These are phyloP conservation scores for Oryza meyeriana DNA, from an alignment of 176 grass and related monocot species.

Conservation along the genomic window DNA sequence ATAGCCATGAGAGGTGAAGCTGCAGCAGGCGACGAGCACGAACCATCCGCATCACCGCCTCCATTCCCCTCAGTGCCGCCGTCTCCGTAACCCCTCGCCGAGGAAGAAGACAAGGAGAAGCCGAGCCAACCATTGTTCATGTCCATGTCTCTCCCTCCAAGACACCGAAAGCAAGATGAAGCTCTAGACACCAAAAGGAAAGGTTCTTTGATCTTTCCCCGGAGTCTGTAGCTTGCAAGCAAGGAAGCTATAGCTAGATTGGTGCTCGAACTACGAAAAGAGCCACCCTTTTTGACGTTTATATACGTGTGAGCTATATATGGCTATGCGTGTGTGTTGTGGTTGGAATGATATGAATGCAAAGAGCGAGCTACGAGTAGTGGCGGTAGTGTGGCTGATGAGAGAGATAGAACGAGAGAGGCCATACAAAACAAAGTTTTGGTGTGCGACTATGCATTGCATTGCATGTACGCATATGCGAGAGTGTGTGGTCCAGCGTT, in stretches of 20 bases:
- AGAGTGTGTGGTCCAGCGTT: constrained; percentile 34
- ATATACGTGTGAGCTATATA: constrained; percentile 32
- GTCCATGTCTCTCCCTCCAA: constrained; percentile 43
- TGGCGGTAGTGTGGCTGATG: not conserved
- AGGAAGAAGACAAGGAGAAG: constrained; percentile 55
- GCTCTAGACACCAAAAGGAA: constrained; percentile 14
- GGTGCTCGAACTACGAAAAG: constrained; percentile 25
- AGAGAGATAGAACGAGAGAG: not conserved
- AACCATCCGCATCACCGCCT: constrained; percentile 31
- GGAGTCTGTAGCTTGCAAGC: constrained; percentile 36
- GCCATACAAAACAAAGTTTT: constrained; percentile 28
- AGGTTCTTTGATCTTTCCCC: not conserved
- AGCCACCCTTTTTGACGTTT: constrained; percentile 28
- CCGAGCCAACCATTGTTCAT: constrained; percentile 71
- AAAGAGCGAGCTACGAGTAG: not conserved
- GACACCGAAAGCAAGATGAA: not conserved
- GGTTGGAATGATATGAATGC: constrained; percentile 28
- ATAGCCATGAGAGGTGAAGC: constrained; percentile 32
- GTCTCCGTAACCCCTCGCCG: constrained; percentile 19
- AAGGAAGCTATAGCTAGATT: constrained; percentile 24
- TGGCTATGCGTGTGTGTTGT: not conserved
- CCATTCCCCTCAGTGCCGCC: constrained; percentile 6
- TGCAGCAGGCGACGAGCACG: constrained; percentile 25
- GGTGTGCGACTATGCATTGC: constrained; percentile 16
- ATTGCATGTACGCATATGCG: constrained; percentile 25